phyloP scores from a whole-genome alignment of 2,329 filamentous ascomycete species.

The Epichloe sibirici region DNA sequence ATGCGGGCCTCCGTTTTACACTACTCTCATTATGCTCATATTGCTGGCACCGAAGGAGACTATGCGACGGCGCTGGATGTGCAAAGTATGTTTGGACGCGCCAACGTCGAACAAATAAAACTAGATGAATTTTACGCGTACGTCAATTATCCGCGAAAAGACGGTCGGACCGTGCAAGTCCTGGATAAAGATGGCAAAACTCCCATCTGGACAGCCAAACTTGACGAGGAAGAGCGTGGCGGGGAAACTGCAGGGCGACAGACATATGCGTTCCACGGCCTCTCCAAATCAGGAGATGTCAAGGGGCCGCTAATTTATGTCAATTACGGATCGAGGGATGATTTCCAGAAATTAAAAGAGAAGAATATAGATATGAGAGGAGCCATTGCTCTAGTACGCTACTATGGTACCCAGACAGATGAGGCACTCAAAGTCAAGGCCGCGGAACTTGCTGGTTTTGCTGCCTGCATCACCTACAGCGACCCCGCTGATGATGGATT shows the following conservation, averaged over 20 bases:
- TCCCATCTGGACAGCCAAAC: constrained; percentile 60
- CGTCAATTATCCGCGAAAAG: constrained; percentile 74
- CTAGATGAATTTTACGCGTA: constrained; percentile 80
- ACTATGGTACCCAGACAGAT: constrained; percentile 63
- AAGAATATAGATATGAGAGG: constrained; percentile 63
- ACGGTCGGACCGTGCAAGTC: constrained; percentile 71
- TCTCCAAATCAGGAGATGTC: constrained; percentile 77
- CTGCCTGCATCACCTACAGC: constrained; percentile 82
- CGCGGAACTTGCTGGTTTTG: constrained; percentile 75
- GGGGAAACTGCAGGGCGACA: constrained; percentile 51
- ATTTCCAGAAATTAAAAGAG: constrained; percentile 63
- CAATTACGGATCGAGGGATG: constrained; percentile 77
- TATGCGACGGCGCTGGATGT: constrained; percentile 77
- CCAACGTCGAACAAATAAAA: constrained; percentile 61
- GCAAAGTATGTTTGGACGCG: constrained; percentile 59
- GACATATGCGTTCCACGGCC: constrained; percentile 74
- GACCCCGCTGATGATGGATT: constrained; percentile 82
- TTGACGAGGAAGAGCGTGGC: constrained; percentile 68
- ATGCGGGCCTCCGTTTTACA: constrained; percentile 65
- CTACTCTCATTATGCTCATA: constrained; percentile 73
- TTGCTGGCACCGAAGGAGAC: constrained; percentile 91
- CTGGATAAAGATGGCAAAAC: constrained; percentile 51
- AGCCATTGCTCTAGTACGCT: constrained; percentile 72
- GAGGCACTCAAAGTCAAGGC: constrained; percentile 76
- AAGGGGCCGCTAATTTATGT: constrained; percentile 81